These are phyloP conservation scores for Botrytis aclada DNA, from an alignment of 2,329 filamentous ascomycete species.

Conservation along the genomic window DNA sequence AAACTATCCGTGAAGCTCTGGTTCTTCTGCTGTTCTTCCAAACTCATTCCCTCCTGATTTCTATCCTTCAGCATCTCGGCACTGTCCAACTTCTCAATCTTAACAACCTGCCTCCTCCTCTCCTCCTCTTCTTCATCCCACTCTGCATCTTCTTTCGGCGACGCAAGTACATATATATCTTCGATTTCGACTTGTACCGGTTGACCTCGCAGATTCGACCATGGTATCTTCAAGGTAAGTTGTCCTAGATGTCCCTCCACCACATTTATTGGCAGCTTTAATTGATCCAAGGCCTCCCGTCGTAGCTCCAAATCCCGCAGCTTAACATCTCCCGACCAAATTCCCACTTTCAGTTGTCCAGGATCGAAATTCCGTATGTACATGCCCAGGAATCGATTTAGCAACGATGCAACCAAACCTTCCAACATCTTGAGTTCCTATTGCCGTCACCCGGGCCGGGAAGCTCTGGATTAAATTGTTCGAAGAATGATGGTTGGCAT, in stretches of 20 bases:
- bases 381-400: constrained; percentile 99
- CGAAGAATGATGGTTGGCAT: constrained; percentile 24
- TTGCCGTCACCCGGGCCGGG: constrained; percentile 74
- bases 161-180: constrained; percentile 93
- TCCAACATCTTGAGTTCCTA: constrained; percentile 77
- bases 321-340: constrained; percentile 98
- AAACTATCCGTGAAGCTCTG: constrained; percentile 97
- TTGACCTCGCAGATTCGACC: constrained; percentile 93
- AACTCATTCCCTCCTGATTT: constrained; percentile 87
- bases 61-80: constrained; percentile 92
- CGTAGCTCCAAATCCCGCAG: constrained; percentile 88
- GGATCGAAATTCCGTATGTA: constrained; percentile 99
- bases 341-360: constrained; percentile 95
- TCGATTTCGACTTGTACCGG: constrained; percentile 94
- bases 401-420: constrained; percentile 90
- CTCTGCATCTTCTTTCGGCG: constrained; percentile 90
- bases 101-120: constrained; percentile 79
- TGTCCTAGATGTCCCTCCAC: constrained; percentile 91
- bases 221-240: constrained; percentile 89
- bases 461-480: constrained; percentile 24
- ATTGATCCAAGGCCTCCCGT: constrained; percentile 91
- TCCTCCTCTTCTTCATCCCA: constrained; percentile 94
- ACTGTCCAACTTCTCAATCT: constrained; percentile 98
- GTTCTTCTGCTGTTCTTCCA: constrained; percentile 94
- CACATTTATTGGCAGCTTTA: constrained; percentile 94